These are phyloP conservation scores for Coemansia sp. DNA, from an alignment of 192 early-diverging fungal species.

Conservation along the genomic window DNA sequence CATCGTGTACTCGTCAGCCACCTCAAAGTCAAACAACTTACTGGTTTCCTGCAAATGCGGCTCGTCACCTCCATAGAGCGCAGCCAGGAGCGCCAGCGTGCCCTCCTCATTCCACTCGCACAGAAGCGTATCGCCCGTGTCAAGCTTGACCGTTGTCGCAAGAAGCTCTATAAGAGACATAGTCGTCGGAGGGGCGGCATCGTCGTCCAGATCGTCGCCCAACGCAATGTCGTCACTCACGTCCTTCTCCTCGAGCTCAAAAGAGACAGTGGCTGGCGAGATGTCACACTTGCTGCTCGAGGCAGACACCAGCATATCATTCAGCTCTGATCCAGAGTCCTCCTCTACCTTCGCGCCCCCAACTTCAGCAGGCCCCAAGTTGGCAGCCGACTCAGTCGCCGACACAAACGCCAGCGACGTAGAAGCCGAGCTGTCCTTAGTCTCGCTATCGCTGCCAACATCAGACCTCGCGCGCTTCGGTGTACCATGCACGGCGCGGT, in stretches of 20 bases:
- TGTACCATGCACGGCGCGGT: constrained; percentile 14
- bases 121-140: constrained; percentile 48
- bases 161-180: constrained; percentile 16
- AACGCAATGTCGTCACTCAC: not conserved
- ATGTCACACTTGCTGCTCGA: constrained; percentile 1
- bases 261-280: not conserved
- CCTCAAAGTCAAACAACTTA: constrained; percentile 39
- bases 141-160: constrained; percentile 20
- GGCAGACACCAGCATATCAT: not conserved
- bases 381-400: not conserved
- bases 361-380: not conserved
- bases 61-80: constrained; percentile 11
- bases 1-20: constrained; percentile 38
- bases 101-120: constrained; percentile 46
- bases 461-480: constrained; percentile 49
- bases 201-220: not conserved
- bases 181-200: not conserved
- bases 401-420: constrained; percentile 32
- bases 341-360: not conserved
- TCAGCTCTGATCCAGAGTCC: not conserved
- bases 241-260: constrained; percentile 1
- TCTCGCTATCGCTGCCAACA: constrained; percentile 35
- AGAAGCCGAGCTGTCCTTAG: constrained; percentile 19
- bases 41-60: not conserved
- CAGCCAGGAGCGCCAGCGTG: constrained; percentile 28